Percentiles rank a stretch among this genome's conserved stretches.
phyloP scores from a whole-genome alignment of 2,329 filamentous ascomycete species.

The Aspergillus ochraceus region DNA sequence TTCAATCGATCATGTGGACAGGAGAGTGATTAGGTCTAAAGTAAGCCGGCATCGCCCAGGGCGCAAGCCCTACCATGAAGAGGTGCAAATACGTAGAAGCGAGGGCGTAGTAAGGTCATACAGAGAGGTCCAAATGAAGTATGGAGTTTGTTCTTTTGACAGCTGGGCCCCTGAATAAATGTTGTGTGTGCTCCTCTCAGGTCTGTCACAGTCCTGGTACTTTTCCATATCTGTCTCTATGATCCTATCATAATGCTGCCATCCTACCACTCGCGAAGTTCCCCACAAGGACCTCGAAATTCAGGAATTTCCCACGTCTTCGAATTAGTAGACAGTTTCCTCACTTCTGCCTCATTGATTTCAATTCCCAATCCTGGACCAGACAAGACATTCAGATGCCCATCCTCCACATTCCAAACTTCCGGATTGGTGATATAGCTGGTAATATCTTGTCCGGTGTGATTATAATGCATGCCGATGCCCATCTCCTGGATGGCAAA shows the following conservation, averaged over 20 bases:
- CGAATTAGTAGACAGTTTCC: neutral
- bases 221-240: neutral
- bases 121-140: too few relatives aligned
- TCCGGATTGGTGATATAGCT: neutral
- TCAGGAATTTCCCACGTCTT: neutral
- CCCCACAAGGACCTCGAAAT: conserved; percentile 7
- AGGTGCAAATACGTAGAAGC: too few relatives aligned
- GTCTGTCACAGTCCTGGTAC: neutral
- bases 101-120: too few relatives aligned
- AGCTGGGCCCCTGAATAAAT: too few relatives aligned
- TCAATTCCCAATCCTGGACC: conserved; percentile 53
- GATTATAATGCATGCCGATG: conserved; percentile 72
- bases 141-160: too few relatives aligned
- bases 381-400: neutral
- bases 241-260: neutral
- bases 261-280: conserved; percentile 10
- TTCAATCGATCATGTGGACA: too few relatives aligned
- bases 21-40: too few relatives aligned
- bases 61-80: too few relatives aligned
- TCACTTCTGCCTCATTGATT: too few relatives aligned
- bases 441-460: neutral
- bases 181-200: neutral
- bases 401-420: neutral
- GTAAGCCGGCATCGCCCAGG: too few relatives aligned
- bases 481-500: conserved; percentile 79